phyloP scores from a whole-genome alignment of 345 rosid species.

The Carallia brachiata region DNA sequence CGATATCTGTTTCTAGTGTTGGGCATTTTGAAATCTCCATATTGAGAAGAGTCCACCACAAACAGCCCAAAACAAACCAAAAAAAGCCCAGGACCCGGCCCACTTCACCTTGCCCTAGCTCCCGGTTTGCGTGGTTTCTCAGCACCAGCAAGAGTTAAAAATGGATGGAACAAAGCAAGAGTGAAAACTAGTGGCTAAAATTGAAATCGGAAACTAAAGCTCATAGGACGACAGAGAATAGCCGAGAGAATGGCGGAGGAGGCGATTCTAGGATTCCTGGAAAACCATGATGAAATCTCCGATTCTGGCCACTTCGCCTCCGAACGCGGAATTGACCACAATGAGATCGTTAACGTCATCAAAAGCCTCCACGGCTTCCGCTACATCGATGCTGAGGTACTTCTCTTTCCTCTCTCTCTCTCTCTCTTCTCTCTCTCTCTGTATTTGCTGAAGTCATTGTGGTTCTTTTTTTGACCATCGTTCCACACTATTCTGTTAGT shows the following conservation, averaged over 20 bases:
- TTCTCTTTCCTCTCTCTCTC: neutral
- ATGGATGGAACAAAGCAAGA: no score
- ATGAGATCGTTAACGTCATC: constrained; percentile 63
- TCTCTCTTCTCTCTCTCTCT: neutral
- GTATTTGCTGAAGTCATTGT: no score
- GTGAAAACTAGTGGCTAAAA: no score
- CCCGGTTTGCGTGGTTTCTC: no score
- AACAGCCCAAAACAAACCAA: no score
- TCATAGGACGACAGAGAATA: neutral
- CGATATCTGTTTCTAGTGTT: no score
- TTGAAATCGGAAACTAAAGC: no score
- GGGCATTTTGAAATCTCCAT: no score
- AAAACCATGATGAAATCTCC: constrained; percentile 45
- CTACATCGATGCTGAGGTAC: constrained; percentile 67
- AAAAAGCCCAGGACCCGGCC: neutral
- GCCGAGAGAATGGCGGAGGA: constrained; percentile 58
- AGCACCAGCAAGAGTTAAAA: no score
- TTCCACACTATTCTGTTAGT: neutral
- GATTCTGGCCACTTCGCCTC: constrained; percentile 71
- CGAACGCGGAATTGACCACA: constrained; percentile 55
- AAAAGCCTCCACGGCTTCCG: constrained; percentile 83
- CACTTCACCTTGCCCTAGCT: neutral
- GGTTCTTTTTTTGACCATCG: neutral
- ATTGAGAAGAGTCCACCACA: no score
- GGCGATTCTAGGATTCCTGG: constrained; percentile 57